Base-by-base conservation (phyloP, 192 early-diverging fungal genomes). In the Linnemannia schmuckeri region DNA sequence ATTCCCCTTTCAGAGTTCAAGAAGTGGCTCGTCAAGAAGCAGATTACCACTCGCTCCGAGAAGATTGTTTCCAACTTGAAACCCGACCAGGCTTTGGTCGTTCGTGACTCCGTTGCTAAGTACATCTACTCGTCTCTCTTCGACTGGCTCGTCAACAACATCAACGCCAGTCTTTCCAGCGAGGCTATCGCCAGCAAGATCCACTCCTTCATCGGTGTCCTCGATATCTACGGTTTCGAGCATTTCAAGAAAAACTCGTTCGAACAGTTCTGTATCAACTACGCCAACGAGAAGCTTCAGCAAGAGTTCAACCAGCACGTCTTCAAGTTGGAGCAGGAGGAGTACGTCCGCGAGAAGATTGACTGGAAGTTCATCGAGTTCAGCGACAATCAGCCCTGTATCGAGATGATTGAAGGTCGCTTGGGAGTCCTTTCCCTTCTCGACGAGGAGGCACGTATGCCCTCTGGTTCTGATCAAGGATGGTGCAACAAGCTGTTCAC, bases 231-330 rank as follows among this genome's bases (percentile, higher is more conserved):
- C 86, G 98, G 97, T 75, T 99, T 99, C 87, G 98, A 99, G 87
- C 97, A 99, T 85, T 99, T 99, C 89, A 96, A 97, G 92, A 99
- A 97, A 91, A 99, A 99, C 92, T 99, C 97, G 61, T 99, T 99
- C 82, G 98, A 99, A 91, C 98, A 99, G 92, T 99, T 99, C 89
- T 99, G 98, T 93, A 98, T 99, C 79, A 96, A 97, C 85, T 97
- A 96, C 82, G 95, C 97, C 81, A 98, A 98, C 90, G 99, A 99
- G 90, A 99, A 99, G 91, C 91, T 99, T 76, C 99, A 99, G 90
- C 98, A 99, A 91, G 96, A 99, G 90, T 99, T 99, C 88, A 99
- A 98, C 90, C 95, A 95, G 71, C 99, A 99, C 88, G 97, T 99
- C 22, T 99, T 99, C 92, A 98, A 99, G 92, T 93, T 99, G 52